Percentiles rank a stretch among this genome's conserved stretches.
phyloP scores from a whole-genome alignment of 208 protist genomes.

The Acanthamoeba castellanii region DNA sequence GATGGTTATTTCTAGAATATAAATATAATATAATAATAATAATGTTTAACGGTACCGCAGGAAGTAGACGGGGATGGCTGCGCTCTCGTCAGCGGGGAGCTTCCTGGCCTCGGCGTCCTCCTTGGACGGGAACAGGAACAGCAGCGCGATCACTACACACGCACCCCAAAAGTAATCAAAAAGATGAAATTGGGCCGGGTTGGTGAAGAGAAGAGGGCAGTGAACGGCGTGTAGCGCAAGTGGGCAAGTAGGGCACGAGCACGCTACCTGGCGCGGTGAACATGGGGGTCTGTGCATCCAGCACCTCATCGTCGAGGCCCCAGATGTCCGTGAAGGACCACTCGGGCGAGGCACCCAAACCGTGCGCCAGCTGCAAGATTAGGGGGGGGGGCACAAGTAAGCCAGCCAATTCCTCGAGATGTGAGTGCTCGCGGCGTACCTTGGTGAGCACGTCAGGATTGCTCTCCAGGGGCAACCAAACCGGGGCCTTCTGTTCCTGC shows the following conservation, averaged over 20 bases:
- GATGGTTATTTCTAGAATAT: too few species aligned
- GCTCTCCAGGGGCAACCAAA: constrained; percentile 68
- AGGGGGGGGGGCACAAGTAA: neutral
- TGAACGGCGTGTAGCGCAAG: neutral
- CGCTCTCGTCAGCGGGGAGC: constrained; percentile 45
- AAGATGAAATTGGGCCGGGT: too few species aligned
- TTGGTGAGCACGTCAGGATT: constrained; percentile 66
- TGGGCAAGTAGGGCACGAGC: neutral
- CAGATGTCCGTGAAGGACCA: constrained; percentile 68
- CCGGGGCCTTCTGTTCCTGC: constrained; percentile 27
- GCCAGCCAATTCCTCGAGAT: neutral
- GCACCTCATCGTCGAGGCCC: constrained; percentile 52
- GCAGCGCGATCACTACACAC: constrained; percentile 31
- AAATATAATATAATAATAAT: too few species aligned
- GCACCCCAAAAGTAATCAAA: neutral
- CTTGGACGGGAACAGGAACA: constrained; percentile 69
- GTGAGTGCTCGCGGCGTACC: neutral
- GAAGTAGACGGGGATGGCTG: constrained; percentile 46
- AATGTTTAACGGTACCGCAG: neutral
- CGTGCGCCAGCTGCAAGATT: constrained; percentile 26
- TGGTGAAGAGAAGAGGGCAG: neutral
- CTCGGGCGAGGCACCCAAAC: constrained; percentile 7
- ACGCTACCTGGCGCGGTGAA: constrained; percentile 42
- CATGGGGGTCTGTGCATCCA: constrained; percentile 55
- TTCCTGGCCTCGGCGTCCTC: constrained; percentile 43